Evolutionary conservation across 805 yeast genomes (phyloP).

Genomic region (Wickerhamia fluorescens): DNA sequence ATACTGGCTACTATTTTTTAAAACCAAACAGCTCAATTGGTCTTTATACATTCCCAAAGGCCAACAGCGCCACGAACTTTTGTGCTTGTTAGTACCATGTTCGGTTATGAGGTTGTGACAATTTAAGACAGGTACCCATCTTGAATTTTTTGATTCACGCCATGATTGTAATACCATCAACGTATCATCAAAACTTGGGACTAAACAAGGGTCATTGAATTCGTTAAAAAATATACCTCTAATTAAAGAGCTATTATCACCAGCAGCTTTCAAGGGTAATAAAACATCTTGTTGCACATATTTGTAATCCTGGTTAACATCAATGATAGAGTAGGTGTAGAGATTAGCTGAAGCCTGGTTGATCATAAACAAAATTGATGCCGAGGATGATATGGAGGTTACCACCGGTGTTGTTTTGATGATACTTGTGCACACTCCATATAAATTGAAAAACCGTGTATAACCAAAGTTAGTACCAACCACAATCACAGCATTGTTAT

Average conservation of each 20-base stretch:
- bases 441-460: constrained; percentile 60
- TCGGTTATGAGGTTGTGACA: constrained; percentile 37
- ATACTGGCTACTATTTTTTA: constrained; percentile 54
- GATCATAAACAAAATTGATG: constrained; percentile 46
- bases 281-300: constrained; percentile 33
- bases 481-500: constrained; percentile 39
- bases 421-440: constrained; percentile 66
- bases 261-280: constrained; percentile 24
- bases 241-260: constrained; percentile 31
- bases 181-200: constrained; percentile 65
- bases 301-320: constrained; percentile 35
- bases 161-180: constrained; percentile 68
- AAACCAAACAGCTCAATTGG: constrained; percentile 63
- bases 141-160: constrained; percentile 68
- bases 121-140: constrained; percentile 83
- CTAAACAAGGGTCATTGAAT: constrained; percentile 85
- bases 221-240: constrained; percentile 79
- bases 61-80: constrained; percentile 67
- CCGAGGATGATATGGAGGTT: constrained; percentile 57
- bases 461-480: constrained; percentile 76
- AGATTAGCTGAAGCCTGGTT: constrained; percentile 29
- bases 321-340: constrained; percentile 43
- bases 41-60: constrained; percentile 75
- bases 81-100: constrained; percentile 40
- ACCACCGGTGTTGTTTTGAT: constrained; percentile 70